Evolutionary conservation across 345 rosid species (phyloP).

Genomic region (Anastatica hierochuntica): DNA sequence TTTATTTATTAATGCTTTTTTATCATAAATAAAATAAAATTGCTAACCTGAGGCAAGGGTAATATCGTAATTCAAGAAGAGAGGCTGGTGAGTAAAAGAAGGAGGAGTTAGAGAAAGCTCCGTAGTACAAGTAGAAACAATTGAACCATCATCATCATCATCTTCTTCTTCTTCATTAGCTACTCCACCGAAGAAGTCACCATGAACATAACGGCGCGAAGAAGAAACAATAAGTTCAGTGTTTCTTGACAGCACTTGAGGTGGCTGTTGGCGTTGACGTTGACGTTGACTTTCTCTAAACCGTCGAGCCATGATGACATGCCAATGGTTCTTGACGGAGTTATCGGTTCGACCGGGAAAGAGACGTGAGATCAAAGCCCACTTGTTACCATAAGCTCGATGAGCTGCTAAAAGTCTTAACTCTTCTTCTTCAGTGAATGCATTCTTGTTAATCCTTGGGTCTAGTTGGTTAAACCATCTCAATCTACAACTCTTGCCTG

Average conservation of each 20-base stretch:
- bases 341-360: slow-evolving; percentile 97
- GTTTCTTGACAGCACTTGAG: background rate
- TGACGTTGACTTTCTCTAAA: slow-evolving; percentile 44
- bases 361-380: slow-evolving; percentile 97
- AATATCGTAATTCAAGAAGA: slow-evolving; percentile 13
- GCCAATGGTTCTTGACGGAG: slow-evolving; percentile 97
- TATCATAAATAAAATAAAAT: too few species aligned
- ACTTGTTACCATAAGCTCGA: slow-evolving; percentile 82
- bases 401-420: slow-evolving; percentile 79
- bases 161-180: slow-evolving; percentile 9
- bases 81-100: slow-evolving; percentile 14
- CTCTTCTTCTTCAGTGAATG: slow-evolving; percentile 89
- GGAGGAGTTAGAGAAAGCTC: slow-evolving; percentile 29
- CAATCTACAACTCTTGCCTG: slow-evolving; percentile 94
- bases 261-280: too few species aligned
- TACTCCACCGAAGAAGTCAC: slow-evolving; percentile 2
- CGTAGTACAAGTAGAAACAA: slow-evolving; percentile 25
- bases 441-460: slow-evolving; percentile 81
- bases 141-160: slow-evolving; percentile 12
- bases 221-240: slow-evolving; percentile 19
- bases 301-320: slow-evolving; percentile 91
- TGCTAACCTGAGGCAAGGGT: slow-evolving; percentile 26
- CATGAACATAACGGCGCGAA: background rate
- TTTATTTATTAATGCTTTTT: too few species aligned
- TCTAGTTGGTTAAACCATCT: slow-evolving; percentile 99